Conservation (phyloP, 2,329 filamentous ascomycete genomes). For the Westerdykella aurantiaca region DNA sequence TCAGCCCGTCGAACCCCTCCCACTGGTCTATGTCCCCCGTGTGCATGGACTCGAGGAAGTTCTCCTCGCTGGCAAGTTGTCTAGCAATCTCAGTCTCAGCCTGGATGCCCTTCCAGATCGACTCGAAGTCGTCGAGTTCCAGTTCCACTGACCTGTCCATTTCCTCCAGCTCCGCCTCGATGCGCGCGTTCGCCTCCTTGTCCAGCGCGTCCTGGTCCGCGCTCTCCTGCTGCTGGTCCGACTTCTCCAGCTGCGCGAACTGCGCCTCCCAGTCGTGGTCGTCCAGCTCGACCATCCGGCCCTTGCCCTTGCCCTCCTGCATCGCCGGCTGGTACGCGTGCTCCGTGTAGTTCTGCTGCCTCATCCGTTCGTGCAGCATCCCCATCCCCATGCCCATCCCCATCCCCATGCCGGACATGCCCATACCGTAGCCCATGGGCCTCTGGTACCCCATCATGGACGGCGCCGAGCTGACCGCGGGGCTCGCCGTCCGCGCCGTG, state of each 20-base stretch:
- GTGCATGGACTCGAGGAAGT: constrained; percentile 54
- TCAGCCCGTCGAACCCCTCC: constrained; percentile 66
- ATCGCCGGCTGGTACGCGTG: constrained; percentile 44
- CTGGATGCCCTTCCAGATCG: constrained; percentile 77
- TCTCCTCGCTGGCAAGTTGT: constrained; percentile 62
- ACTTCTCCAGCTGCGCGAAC: constrained; percentile 79
- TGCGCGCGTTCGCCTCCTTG: constrained; percentile 62
- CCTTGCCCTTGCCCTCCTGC: constrained; percentile 71
- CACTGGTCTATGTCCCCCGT: constrained; percentile 75
- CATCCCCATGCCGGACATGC: constrained; percentile 49
- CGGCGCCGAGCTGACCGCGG: constrained; percentile 37
- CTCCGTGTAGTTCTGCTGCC: constrained; percentile 38
- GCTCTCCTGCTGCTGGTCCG: constrained; percentile 49
- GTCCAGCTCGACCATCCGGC: constrained; percentile 78
- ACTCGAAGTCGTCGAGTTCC: constrained; percentile 79
- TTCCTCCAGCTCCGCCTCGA: constrained; percentile 81
- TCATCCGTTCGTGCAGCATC: constrained; percentile 49
- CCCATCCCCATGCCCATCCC: constrained; percentile 54
- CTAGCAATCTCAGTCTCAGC: constrained; percentile 66
- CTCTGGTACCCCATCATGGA: constrained; percentile 52
- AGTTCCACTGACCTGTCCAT: constrained; percentile 77
- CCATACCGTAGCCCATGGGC: constrained; percentile 40
- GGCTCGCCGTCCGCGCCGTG: constrained; percentile 56
- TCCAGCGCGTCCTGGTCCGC: constrained; percentile 52
- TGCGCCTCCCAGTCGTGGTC: constrained; percentile 94